These are phyloP conservation scores for Tuber umbilicatum DNA, from an alignment of 495 filamentous ascomycete genomes.

Conservation along the genomic window DNA sequence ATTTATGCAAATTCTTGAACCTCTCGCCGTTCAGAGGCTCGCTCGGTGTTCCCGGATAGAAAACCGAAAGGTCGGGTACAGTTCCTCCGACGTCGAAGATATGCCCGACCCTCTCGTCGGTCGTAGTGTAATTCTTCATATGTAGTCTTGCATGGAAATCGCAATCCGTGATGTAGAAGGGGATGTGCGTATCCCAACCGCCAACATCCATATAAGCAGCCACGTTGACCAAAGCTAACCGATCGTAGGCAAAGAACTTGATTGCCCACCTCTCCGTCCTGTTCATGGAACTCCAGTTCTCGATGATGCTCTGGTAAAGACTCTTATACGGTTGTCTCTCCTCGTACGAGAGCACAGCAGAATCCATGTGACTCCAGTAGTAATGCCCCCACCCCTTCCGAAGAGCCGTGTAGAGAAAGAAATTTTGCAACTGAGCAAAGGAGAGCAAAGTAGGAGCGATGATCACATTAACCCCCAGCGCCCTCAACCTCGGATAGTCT, in stretches of 20 bases:
- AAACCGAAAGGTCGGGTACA: constrained; percentile 47
- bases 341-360: constrained; percentile 53
- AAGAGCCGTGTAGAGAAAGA: constrained; percentile 50
- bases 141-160: constrained; percentile 52
- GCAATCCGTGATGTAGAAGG: constrained; percentile 57
- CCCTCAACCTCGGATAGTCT: constrained; percentile 50
- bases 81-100: constrained; percentile 51
- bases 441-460: constrained; percentile 54
- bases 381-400: constrained; percentile 50
- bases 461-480: constrained; percentile 54
- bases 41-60: constrained; percentile 45
- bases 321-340: constrained; percentile 48
- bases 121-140: constrained; percentile 50
- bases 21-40: constrained; percentile 27
- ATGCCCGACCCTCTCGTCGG: constrained; percentile 46
- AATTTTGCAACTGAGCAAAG: constrained; percentile 61
- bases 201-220: constrained; percentile 51
- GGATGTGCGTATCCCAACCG: constrained; percentile 56
- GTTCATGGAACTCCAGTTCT: constrained; percentile 43
- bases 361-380: constrained; percentile 59
- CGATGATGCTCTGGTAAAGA: constrained; percentile 50
- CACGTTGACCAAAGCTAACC: constrained; percentile 54
- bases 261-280: constrained; percentile 46
- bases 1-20: constrained; percentile 38
- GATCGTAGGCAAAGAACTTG: constrained; percentile 55